Conservation (phyloP, 345 rosid species). For the Moringa oleifera region DNA sequence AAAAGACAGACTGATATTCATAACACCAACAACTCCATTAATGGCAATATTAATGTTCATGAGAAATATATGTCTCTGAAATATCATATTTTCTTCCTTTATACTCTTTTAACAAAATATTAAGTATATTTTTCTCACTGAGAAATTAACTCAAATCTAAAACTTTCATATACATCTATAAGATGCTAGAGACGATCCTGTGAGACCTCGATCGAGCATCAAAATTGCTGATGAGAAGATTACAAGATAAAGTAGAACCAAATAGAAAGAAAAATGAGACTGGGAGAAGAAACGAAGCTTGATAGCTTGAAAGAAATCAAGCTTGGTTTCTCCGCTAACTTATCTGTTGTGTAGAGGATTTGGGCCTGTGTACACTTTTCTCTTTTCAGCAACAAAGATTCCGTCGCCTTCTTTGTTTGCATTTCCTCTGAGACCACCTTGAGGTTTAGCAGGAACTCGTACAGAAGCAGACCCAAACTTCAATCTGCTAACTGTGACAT, state of each 20-base stretch:
- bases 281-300: not conserved
- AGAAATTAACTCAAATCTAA: not conserved
- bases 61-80: not conserved
- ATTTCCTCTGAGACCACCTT: slow-evolving; percentile 12
- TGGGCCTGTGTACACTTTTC: slow-evolving; percentile 54
- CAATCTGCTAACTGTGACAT: slow-evolving; percentile 20
- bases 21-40: slow-evolving; percentile 10
- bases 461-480: slow-evolving; percentile 18
- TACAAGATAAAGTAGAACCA: not conserved
- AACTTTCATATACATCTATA: not conserved
- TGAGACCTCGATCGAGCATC: not conserved
- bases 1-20: not conserved
- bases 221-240: not conserved
- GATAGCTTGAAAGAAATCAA: too few species aligned
- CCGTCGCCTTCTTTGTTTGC: slow-evolving; percentile 17
- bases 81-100: not conserved
- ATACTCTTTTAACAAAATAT: not conserved
- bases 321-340: not conserved
- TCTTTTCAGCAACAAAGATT: slow-evolving; percentile 38
- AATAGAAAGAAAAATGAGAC: too few species aligned
- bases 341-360: slow-evolving; percentile 60
- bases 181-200: not conserved
- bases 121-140: not conserved
- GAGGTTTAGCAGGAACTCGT: not conserved
- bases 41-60: not conserved